Evolutionary conservation across 2,329 filamentous ascomycete species (phyloP).

Genomic region (Trichothecium roseum): DNA sequence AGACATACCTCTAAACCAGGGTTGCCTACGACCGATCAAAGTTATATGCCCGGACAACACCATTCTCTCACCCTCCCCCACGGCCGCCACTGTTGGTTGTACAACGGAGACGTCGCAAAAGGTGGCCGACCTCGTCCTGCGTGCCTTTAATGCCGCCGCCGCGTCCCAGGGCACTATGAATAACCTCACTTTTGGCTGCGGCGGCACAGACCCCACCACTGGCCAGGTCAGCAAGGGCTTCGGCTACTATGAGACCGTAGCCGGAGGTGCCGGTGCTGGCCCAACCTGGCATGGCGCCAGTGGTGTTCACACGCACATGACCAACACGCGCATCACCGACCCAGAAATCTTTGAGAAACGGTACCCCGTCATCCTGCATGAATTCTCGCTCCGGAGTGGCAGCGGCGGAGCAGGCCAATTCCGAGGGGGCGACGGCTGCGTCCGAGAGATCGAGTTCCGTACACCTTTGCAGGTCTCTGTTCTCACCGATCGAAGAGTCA

Average conservation of each 20-base stretch:
- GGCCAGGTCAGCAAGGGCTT: conserved; percentile 44
- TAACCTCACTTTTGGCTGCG: conserved; percentile 76
- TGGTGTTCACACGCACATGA: conserved; percentile 73
- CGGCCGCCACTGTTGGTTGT: conserved; percentile 72
- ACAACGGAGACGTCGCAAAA: conserved; percentile 74
- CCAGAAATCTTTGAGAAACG: conserved; percentile 65
- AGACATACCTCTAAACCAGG: conserved; percentile 80
- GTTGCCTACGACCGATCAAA: conserved; percentile 66
- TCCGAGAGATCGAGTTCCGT: conserved; percentile 69
- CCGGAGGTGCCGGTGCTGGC: conserved; percentile 63
- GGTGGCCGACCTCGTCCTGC: conserved; percentile 74
- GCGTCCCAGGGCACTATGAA: conserved; percentile 75
- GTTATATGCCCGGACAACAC: conserved; percentile 63
- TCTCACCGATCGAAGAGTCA: conserved; percentile 65
- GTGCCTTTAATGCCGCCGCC: conserved; percentile 69
- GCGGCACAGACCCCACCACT: conserved; percentile 55
- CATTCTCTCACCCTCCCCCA: conserved; percentile 65
- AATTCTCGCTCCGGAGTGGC: conserved; percentile 53
- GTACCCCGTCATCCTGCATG: conserved; percentile 54
- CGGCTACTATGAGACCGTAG: conserved; percentile 78
- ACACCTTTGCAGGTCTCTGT: conserved; percentile 67
- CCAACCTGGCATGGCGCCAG: conserved; percentile 60
- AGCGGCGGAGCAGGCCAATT: conserved; percentile 49
- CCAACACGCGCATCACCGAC: conserved; percentile 73
- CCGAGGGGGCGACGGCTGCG: conserved; percentile 61